Percentiles rank a stretch among this genome's conserved stretches.
These are phyloP conservation scores for Coemansia sp. DNA, from an alignment of 192 early-diverging fungal genomes.

Conservation along the genomic window DNA sequence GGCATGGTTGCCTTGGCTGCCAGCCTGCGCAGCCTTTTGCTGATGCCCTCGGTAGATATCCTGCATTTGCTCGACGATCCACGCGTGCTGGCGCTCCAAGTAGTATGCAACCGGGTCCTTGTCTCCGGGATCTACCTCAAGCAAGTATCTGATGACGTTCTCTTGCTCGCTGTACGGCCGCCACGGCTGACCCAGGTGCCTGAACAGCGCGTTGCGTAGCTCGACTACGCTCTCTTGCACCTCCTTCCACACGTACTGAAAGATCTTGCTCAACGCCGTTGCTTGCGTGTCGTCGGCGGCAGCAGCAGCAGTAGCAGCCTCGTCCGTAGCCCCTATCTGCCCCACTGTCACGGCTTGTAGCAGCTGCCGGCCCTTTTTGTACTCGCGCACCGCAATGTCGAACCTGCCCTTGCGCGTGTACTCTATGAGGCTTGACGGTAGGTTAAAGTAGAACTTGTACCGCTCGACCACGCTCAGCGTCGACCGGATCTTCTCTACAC, in stretches of 20 bases:
- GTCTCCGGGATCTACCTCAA: conserved; percentile 65
- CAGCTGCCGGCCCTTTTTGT: conserved; percentile 91
- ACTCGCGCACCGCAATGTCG: conserved; percentile 91
- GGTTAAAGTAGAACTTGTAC: conserved; percentile 96
- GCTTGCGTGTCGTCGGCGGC: conserved; percentile 26
- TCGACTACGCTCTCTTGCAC: conserved; percentile 81
- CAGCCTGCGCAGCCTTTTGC: conserved; percentile 45
- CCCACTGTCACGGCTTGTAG: conserved; percentile 63
- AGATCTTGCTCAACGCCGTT: conserved; percentile 69
- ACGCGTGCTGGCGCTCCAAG: conserved; percentile 85
- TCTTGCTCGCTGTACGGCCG: conserved; percentile 88
- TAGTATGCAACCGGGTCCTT: conserved; percentile 89
- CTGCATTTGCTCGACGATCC: conserved; percentile 79
- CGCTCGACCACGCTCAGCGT: conserved; percentile 91
- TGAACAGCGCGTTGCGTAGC: conserved; percentile 74
- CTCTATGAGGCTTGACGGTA: conserved; percentile 87
- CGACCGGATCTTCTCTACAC: conserved; percentile 88
- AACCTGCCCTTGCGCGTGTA: conserved; percentile 85
- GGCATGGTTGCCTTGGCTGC: conserved; percentile 27
- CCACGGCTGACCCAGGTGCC: conserved; percentile 76
- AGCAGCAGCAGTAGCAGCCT: neutral
- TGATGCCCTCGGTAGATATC: conserved; percentile 68
- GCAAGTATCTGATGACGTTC: conserved; percentile 76
- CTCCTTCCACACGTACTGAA: conserved; percentile 95
- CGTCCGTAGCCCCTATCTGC: conserved; percentile 14